Base-by-base conservation (phyloP, 768 basidiomycete species). In the Calocera viscosa region DNA sequence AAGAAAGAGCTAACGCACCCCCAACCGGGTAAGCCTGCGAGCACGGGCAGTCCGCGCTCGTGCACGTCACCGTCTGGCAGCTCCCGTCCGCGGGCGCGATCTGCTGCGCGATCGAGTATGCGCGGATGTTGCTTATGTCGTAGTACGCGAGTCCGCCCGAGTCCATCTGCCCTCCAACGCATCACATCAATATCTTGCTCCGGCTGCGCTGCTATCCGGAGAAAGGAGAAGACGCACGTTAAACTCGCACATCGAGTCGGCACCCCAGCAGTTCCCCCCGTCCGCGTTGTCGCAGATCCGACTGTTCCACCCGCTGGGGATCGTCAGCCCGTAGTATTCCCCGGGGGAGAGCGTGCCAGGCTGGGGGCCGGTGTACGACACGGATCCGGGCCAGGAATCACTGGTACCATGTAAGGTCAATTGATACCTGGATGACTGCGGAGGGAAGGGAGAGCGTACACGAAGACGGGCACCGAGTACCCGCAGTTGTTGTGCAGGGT, bases 51-150 rank as follows among this genome's bases (percentile, higher is more conserved):
- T 14, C 19, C 26, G 53, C 53, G 53, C 53, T 60, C 53, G 53
- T 60, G 53, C 53, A 60, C 10, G 53, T 60, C 30, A 60, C 53
- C 2, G 53, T 60, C 53, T 14, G 14, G 53, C 53, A 60, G 30
- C 53, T 60, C 14, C 26, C 16, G 14, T 14, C 11, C 2, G 53
- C 53, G 14, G 53, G 53, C 24, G 53, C 53, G 53, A 60, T 60
- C 53, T 60, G 53, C 53, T 60, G 53, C 16, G 53, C 53, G 53
- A 60, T 60, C 14, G 30, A 60, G 53, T 16, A 60, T 3, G 53
- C 53, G 2, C 19, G 5, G 53, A 60, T 60, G 30, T 60, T 60
- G 14, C 14, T 16, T 11, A 60, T 60, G 22, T 60, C 53, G 30
- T 60, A 60, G 26, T 60, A 60, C 8, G 53, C 53, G 14, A 60